phyloP scores from a whole-genome alignment of 345 rosid species.

The Salix caprea region DNA sequence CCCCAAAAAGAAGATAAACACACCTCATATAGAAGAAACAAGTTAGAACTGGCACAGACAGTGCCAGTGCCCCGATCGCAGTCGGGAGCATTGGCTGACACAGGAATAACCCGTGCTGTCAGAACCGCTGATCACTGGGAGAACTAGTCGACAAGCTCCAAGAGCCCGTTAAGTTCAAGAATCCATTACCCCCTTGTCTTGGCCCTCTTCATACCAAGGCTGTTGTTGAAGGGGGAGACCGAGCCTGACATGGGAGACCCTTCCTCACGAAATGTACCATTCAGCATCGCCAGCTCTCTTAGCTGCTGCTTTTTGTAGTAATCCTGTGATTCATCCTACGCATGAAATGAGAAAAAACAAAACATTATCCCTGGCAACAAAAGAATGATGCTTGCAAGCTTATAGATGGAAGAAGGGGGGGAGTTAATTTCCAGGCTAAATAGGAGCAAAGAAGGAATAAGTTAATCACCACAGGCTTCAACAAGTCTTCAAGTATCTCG shows the following conservation, averaged over 20 bases:
- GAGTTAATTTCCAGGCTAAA: neutral
- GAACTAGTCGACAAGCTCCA: constrained; percentile 27
- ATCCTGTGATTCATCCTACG: constrained; percentile 91
- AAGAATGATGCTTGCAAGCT: neutral
- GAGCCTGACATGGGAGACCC: constrained; percentile 96
- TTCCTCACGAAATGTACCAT: constrained; percentile 85
- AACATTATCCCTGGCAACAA: neutral
- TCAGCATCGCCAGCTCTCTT: constrained; percentile 89
- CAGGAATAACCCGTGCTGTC: constrained; percentile 23
- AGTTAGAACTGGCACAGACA: constrained; percentile 35
- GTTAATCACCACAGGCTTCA: constrained; percentile 71
- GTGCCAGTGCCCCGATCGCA: constrained; percentile 46
- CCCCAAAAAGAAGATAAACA: constrained; percentile 24
- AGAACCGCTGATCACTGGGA: constrained; percentile 25
- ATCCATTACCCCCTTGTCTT: constrained; percentile 70
- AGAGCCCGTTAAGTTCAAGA: constrained; percentile 14
- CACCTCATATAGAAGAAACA: constrained; percentile 36
- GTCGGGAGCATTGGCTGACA: constrained; percentile 35
- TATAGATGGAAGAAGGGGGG: neutral
- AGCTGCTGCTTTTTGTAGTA: constrained; percentile 94
- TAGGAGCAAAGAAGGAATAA: neutral
- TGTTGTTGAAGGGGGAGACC: constrained; percentile 76
- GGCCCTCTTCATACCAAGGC: constrained; percentile 95
- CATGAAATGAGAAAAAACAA: neutral
- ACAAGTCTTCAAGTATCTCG: constrained; percentile 86